phyloP scores from a whole-genome alignment of 164 flowering plant species.

The Kalanchoe fedtschenkoi region DNA sequence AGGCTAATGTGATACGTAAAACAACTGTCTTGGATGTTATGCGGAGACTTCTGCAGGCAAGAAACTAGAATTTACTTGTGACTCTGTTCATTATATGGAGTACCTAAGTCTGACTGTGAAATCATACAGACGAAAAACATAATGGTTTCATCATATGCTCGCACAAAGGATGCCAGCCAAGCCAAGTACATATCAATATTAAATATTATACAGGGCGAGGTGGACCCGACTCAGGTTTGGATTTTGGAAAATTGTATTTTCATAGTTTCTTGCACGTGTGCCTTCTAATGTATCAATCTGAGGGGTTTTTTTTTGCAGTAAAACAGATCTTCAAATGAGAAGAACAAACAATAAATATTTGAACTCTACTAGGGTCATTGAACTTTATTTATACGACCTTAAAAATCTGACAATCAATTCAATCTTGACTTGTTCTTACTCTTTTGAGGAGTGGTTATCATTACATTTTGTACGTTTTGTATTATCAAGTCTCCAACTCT shows the following conservation, averaged over 20 bases:
- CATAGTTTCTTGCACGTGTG: neutral
- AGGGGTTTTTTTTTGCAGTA: no score
- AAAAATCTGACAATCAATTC: no score
- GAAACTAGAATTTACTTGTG: conserved; percentile 8
- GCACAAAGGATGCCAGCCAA: conserved; percentile 97
- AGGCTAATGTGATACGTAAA: conserved; percentile 98
- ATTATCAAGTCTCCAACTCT: conserved; percentile 5
- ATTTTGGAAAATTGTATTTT: no score
- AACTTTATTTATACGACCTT: neutral
- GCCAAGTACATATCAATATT: conserved; percentile 96
- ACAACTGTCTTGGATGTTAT: conserved; percentile 99
- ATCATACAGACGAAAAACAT: conserved; percentile 82
- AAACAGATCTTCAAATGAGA: neutral
- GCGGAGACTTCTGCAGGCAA: conserved; percentile 98
- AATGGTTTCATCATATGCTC: conserved; percentile 97
- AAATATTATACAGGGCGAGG: conserved; percentile 98
- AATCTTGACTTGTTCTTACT: neutral
- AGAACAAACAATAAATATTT: neutral
- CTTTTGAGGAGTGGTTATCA: no score
- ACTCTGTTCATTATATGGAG: neutral
- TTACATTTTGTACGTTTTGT: neutral
- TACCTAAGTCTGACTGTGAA: conserved; percentile 16
- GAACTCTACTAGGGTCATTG: neutral
- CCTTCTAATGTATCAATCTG: neutral
- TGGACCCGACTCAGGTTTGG: conserved; percentile 94